phyloP scores from a whole-genome alignment of 2,329 filamentous ascomycete genomes.

The Rutstroemia sp. region DNA sequence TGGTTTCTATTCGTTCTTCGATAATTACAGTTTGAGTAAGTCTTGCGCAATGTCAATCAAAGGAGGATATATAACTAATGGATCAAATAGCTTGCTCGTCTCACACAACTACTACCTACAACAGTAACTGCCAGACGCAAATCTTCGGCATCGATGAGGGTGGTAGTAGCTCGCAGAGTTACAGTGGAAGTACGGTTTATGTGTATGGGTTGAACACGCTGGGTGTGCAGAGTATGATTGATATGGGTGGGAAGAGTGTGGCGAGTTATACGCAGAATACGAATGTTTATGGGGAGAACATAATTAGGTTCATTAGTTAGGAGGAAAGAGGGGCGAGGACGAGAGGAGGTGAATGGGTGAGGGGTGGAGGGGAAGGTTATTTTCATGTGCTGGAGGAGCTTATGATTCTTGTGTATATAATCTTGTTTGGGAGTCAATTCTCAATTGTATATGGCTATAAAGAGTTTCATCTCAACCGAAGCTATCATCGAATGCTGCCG shows the following conservation, averaged over 20 bases:
- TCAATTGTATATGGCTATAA: too few relatives aligned
- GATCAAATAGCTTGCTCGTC: conserved; percentile 10
- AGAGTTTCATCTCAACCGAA: too few relatives aligned
- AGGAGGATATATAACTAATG: background rate
- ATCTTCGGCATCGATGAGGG: conserved; percentile 19
- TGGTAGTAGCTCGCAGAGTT: background rate
- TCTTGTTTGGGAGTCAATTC: too few relatives aligned
- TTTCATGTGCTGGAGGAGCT: too few relatives aligned
- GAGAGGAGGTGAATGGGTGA: background rate
- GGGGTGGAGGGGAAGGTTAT: too few relatives aligned
- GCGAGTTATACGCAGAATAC: conserved; percentile 14
- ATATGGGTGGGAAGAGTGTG: conserved; percentile 9
- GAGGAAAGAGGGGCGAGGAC: background rate
- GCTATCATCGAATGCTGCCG: too few relatives aligned
- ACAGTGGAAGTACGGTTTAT: conserved; percentile 9
- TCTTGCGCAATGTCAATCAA: background rate
- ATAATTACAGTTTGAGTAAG: conserved; percentile 39
- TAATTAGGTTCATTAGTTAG: conserved; percentile 14
- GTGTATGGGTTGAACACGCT: conserved; percentile 20
- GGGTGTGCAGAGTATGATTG: conserved; percentile 18
- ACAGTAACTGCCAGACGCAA: conserved; percentile 18
- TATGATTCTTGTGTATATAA: background rate
- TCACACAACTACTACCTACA: conserved; percentile 1
- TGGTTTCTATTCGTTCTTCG: conserved; percentile 53
- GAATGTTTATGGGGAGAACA: conserved; percentile 14